Evolutionary conservation across 2,329 filamentous ascomycete genomes (phyloP), one percentile per base, ranked within the genome.

Genomic region (Penicillium crustosum): DNA sequence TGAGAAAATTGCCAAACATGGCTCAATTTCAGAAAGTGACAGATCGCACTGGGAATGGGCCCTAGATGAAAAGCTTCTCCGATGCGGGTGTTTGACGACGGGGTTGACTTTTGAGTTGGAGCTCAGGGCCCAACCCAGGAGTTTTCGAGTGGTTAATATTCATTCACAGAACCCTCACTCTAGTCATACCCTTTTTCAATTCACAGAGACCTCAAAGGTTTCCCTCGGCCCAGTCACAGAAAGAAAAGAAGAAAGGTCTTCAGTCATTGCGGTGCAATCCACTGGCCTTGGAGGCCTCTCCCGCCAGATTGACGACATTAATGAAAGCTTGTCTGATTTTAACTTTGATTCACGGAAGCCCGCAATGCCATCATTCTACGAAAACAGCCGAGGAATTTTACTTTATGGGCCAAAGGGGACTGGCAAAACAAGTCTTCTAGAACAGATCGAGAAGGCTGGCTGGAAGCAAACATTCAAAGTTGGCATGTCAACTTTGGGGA

Each of bases 361-460:
- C 38, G 63, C 60, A n/a, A 75, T 76, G 77, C 78, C 69, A 55
- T 67, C 63, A 43, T 82, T 72, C 55, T 77, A 73, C 64, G 71
- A 67, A 66, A 72, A 69, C 66, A 75, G 64, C 77, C 83, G 83
- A 52, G 86, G 86, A 0, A 82, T 94, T 36, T 81, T 94, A 25
- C 79, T 97, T 5, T 88, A 95, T 70, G 93, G 93, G 15, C 87
- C 90, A 19, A 85, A 86, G 61, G 93, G 93, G 12, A 95, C 90
- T 0, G 93, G 93, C 25, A 97, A 97, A 77, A 89, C 86, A 0
- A 82, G 89, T 62, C 79, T 97, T 0, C 78, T 97, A 1, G 74
- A 88, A 17, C 83, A 84, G 33, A 80, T 97, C 21, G 83, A 86
- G 9, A 81, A 79, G 7, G 84, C 86, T 0, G 82, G 82, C 57